These are phyloP conservation scores for Penicillium sp. DNA, from an alignment of 2,329 filamentous ascomycete species.

Conservation along the genomic window DNA sequence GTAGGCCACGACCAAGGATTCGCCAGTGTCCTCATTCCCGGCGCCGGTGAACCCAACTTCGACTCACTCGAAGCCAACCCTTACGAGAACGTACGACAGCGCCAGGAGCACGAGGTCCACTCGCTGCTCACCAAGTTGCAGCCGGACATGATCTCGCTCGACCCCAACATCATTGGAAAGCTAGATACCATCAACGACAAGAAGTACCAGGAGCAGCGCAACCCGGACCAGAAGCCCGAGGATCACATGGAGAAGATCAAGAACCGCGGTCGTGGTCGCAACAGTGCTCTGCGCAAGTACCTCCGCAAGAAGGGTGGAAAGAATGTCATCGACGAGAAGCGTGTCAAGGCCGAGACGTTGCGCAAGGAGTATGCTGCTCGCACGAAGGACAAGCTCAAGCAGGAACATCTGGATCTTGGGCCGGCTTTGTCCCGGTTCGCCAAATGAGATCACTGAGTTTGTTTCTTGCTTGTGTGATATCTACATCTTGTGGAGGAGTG, in stretches of 20 bases:
- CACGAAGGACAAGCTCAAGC: conserved; percentile 65
- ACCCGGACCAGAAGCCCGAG: conserved; percentile 70
- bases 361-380: conserved; percentile 67
- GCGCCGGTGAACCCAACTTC: conserved; percentile 95
- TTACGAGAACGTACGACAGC: conserved; percentile 88
- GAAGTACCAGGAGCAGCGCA: conserved; percentile 72
- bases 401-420: conserved; percentile 73
- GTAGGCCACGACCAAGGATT: conserved; percentile 83
- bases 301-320: conserved; percentile 86
- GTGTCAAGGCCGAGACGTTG: conserved; percentile 79
- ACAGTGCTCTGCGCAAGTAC: conserved; percentile 82
- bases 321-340: conserved; percentile 96
- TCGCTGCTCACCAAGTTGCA: conserved; percentile 88
- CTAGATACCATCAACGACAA: conserved; percentile 78
- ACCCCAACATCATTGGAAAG: conserved; percentile 88
- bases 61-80: conserved; percentile 93
- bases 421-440: conserved; percentile 85
- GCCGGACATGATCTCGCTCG: conserved; percentile 93
- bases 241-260: conserved; percentile 61
- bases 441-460: conserved; percentile 54
- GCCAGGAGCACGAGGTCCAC: conserved; percentile 90
- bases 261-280: conserved; percentile 84
- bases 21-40: conserved; percentile 84
- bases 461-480: conserved; percentile 17
- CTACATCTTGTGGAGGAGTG: conserved; percentile 14